These are phyloP conservation scores for Ogataea sp. DNA, from an alignment of 805 yeast species.

Conservation along the genomic window DNA sequence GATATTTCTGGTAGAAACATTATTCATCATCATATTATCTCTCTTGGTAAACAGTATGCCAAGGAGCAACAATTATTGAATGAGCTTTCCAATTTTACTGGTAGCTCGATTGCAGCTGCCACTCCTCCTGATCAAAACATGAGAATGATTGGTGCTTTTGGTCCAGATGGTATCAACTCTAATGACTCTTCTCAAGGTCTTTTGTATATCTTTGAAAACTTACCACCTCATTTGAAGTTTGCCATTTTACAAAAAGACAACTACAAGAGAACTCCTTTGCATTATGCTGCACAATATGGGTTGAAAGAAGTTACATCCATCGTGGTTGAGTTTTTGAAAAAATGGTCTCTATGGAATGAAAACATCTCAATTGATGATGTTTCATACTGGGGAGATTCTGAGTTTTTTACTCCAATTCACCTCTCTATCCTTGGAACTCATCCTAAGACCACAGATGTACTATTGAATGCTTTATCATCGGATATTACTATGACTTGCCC, in stretches of 20 bases:
- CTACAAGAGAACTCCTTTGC: slow-evolving; percentile 78
- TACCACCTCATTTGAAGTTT: slow-evolving; percentile 46
- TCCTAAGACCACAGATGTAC: slow-evolving; percentile 59
- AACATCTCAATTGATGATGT: slow-evolving; percentile 47
- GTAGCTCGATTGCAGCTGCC: slow-evolving; percentile 30
- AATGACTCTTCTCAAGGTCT: slow-evolving; percentile 54
- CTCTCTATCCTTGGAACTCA: slow-evolving; percentile 78
- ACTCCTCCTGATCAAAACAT: slow-evolving; percentile 44
- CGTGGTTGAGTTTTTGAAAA: slow-evolving; percentile 44
- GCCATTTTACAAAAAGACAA: slow-evolving; percentile 62
- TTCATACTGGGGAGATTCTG: slow-evolving; percentile 67
- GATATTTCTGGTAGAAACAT: slow-evolving; percentile 81
- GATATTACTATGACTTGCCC: slow-evolving; percentile 38
- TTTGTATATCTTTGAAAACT: slow-evolving; percentile 44
- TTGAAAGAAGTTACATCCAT: slow-evolving; percentile 52
- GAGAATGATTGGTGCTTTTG: slow-evolving; percentile 45
- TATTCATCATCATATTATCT: slow-evolving; percentile 75
- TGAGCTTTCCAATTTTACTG: slow-evolving; percentile 3
- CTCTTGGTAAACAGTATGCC: slow-evolving; percentile 58
- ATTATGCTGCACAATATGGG: slow-evolving; percentile 86
- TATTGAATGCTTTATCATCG: slow-evolving; percentile 39
- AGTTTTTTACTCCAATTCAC: slow-evolving; percentile 73
- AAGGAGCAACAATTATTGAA: slow-evolving; percentile 17
- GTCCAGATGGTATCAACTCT: slow-evolving; percentile 56
- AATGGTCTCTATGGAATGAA: slow-evolving; percentile 53